Conservation (phyloP, 108 stramenopile genomes). For the Nannochloropsis oceanica region DNA sequence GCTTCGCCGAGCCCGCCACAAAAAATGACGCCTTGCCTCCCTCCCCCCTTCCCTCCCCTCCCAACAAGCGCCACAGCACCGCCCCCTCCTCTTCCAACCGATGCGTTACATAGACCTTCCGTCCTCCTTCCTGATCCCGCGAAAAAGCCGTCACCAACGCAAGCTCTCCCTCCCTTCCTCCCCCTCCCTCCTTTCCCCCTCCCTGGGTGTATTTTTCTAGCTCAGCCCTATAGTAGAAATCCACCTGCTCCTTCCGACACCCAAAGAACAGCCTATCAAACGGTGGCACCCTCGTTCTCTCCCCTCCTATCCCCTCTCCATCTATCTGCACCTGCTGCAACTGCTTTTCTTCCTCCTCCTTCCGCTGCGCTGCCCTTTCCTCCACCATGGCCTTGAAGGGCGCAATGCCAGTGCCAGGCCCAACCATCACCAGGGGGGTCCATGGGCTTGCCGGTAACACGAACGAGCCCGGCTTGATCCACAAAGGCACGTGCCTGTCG, state of each 20-base stretch:
- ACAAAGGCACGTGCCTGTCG: constrained; percentile 14
- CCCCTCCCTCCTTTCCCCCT: neutral
- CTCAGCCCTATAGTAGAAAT: constrained; percentile 59
- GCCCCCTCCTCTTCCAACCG: constrained; percentile 31
- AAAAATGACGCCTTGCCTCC: constrained; percentile 6
- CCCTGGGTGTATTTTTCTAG: constrained; percentile 30
- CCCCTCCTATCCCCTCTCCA: constrained; percentile 53
- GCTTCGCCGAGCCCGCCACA: constrained; percentile 33
- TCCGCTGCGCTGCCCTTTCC: constrained; percentile 22
- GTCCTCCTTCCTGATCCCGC: constrained; percentile 20
- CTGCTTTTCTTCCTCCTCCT: neutral
- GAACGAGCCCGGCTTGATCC: constrained; percentile 44
- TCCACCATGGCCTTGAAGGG: constrained; percentile 85
- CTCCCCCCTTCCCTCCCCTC: neutral
- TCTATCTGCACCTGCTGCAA: constrained; percentile 28
- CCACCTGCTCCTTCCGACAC: constrained; percentile 30
- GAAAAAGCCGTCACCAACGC: constrained; percentile 48
- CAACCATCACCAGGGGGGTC: constrained; percentile 75
- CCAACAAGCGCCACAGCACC: neutral
- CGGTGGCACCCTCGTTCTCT: neutral
- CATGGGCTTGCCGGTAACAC: constrained; percentile 49
- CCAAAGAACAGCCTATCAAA: constrained; percentile 35
- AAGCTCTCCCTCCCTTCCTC: constrained; percentile 40
- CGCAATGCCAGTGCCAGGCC: constrained; percentile 96
- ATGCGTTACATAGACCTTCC: constrained; percentile 68